Base-by-base conservation (phyloP, 176 grass and related monocot species). In the Eragrostis curvula region DNA sequence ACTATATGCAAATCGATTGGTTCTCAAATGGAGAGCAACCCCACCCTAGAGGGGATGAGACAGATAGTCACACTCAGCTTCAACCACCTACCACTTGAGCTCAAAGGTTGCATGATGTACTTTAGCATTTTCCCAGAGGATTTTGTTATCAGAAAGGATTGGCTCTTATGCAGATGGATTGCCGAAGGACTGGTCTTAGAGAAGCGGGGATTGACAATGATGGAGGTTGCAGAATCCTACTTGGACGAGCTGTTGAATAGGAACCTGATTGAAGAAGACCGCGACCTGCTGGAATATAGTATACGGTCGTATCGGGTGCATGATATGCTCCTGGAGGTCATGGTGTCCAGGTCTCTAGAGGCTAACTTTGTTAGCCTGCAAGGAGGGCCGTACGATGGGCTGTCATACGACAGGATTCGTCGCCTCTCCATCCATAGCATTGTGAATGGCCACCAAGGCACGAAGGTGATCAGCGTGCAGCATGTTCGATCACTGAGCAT, bases 41-140 rank as follows among this genome's bases (percentile, higher is more conserved):
- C 80, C 5, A 73, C 69, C 0, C 80, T 83, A 0, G 57, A 83
- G 5, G 80, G 69, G 14, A 73, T 83, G 80, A 73, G 1, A 3
- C 69, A 52, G 3, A 63, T 83, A 51, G 0, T 83, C 13, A 40
- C 43, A 12, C 44, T 83, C 0, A 83, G 69, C 81, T 83, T 29
- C 45, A 1, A 74, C 59, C 21, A 74, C 45, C 30, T 83, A 14
- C 70, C 59, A 21, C n/a, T 66, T 53, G 13, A 74, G 0, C 81
- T 83, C 2, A 66, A 74, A 46, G n/a, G 0, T 43, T 83, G 81
- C 47, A 52, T 66, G 14, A 53, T 83, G 70, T 83, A 83, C 30
- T 12, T 74, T 5, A 40, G 58, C 30, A 43, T 83, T 29, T 83
- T 83, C 44, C 81, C 81, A 0, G 70, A 74, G 30, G 81, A 74